Evolutionary conservation across 2,329 filamentous ascomycete genomes (phyloP), one percentile per base, ranked within the genome.

Genomic region (Diaporthe ilicicola): DNA sequence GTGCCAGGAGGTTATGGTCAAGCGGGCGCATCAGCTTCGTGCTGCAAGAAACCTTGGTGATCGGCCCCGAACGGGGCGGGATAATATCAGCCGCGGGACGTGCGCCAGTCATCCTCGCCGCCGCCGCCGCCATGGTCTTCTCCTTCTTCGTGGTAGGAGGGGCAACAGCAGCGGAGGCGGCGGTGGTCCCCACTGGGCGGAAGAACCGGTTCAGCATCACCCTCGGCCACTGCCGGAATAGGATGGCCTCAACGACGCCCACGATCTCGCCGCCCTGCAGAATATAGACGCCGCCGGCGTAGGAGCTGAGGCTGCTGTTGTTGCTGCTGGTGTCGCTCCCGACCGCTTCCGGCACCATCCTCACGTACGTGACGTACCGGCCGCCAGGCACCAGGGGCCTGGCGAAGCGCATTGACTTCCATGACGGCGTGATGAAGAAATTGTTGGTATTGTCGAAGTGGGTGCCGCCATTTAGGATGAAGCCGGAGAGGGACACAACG

Each of bases 381-480:
- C 24, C 65, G 19, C 64, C 64, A 4, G 65, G 27, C 17, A 15
- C 15, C 1, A 67, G 37, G 0, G n/a, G 19, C 24, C 24, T 6
- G n/a, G 65, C n/a, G 27, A 68, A 56, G 19, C 65, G 53, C 12
- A 68, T 37, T 2, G 53, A 68, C 7, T 27, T 24, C 65, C 65
- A 68, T n/a, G 19, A 17, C 7, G 65, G 65, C 1, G 65, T 68
- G 8, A 68, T 19, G 39, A 19, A 68, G 65, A 59, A 59, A 53
- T 68, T 48, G 39, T 48, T 48, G 6, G 3, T 2, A 2, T n/a
- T 68, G 42, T 68, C 65, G 7, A 68, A n/a, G 13, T 10, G 4
- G 10, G n/a, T 32, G 1, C 24, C 29, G n/a, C 44, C 39, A 22
- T 59, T 68, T 42, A 68, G 29, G 24, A 59, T 37, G 42, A 68